Evolutionary conservation across 1,284 basidiomycete species (phyloP).

Genomic region (Trichosporon faecale): DNA sequence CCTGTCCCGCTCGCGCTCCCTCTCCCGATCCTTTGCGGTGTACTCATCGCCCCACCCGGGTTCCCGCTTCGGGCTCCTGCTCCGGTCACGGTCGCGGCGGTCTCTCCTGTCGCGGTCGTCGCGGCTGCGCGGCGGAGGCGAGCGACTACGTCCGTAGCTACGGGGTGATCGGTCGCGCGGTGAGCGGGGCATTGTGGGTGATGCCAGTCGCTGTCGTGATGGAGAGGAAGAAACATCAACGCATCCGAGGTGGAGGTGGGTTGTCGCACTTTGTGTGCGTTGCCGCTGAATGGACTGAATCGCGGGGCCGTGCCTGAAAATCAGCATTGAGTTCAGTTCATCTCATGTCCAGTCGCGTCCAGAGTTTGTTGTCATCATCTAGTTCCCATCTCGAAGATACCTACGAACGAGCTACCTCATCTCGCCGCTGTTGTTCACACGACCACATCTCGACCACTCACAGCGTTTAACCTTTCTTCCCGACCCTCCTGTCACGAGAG

Average conservation of each 20-base stretch:
- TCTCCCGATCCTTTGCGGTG: conserved; percentile 36
- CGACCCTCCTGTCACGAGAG: neutral
- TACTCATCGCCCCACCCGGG: conserved; percentile 12
- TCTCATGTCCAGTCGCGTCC: conserved; percentile 9
- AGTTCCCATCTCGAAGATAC: neutral
- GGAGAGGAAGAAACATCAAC: neutral
- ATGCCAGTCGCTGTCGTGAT: conserved; percentile 16
- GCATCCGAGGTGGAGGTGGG: neutral
- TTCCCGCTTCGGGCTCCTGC: conserved; percentile 16
- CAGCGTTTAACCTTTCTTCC: neutral
- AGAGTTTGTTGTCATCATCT: neutral
- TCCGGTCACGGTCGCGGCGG: conserved; percentile 12
- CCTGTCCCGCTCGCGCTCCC: conserved; percentile 41
- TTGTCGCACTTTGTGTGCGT: neutral
- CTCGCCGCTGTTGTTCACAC: neutral
- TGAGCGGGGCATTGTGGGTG: conserved; percentile 13
- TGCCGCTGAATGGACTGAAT: neutral
- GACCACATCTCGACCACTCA: neutral
- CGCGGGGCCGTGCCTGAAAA: neutral
- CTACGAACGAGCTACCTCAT: no score
- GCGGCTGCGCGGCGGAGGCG: conserved; percentile 14
- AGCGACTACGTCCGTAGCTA: conserved; percentile 9
- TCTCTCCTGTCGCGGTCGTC: conserved; percentile 15
- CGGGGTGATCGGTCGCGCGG: conserved; percentile 19
- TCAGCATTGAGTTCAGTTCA: neutral